phyloP scores from a whole-genome alignment of 2,329 filamentous ascomycete genomes.

The Phialophora verrucosa region DNA sequence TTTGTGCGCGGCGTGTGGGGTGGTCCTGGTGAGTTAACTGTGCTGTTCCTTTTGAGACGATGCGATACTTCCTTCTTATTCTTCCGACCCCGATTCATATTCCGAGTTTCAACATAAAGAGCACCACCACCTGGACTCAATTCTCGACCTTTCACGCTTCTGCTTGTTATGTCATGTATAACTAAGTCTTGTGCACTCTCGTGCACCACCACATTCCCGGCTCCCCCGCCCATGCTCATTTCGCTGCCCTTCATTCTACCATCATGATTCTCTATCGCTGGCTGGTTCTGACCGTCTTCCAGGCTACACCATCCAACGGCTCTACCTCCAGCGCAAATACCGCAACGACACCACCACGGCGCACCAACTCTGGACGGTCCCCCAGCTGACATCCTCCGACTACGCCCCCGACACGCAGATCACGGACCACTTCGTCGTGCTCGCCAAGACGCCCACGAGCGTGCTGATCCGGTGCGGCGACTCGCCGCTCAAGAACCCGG shows the following conservation, averaged over 20 bases:
- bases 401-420: conserved; percentile 69
- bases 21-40: conserved; percentile 7
- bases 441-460: conserved; percentile 65
- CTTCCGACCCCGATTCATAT: not conserved
- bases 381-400: conserved; percentile 59
- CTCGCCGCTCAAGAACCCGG: conserved; percentile 59
- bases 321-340: conserved; percentile 35
- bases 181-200: too few species aligned
- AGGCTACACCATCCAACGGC: conserved; percentile 53
- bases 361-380: conserved; percentile 65
- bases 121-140: too few species aligned
- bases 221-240: too few species aligned
- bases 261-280: too few species aligned
- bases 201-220: too few species aligned
- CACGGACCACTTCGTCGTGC: conserved; percentile 74
- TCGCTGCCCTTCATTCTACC: not conserved
- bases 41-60: not conserved
- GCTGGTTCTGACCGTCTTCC: not conserved
- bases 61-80: not conserved
- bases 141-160: not conserved
- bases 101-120: too few species aligned
- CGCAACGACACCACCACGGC: conserved; percentile 42
- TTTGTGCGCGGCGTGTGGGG: conserved; percentile 72
- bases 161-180: too few species aligned
- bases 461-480: conserved; percentile 72